A percentile compares a stretch with the other conserved stretches of the same genome.
Conservation (phyloP, 257 asterid genomes). For the Primulina huaijiensis region DNA sequence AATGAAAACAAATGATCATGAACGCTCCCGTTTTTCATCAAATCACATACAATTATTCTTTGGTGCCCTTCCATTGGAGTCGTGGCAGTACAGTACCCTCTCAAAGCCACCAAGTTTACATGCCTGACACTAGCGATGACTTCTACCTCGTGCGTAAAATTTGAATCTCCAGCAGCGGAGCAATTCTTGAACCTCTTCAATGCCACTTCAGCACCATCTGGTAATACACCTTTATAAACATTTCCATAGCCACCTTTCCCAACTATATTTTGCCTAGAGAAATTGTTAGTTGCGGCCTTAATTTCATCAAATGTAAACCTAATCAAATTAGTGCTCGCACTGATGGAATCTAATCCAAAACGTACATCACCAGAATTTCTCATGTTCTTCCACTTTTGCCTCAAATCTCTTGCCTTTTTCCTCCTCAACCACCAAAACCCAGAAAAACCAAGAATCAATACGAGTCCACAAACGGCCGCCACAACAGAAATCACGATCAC, state of each 20-base stretch:
- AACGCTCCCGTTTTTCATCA: slow-evolving; percentile 82
- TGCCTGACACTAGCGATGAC: slow-evolving; percentile 87
- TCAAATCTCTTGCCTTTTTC: slow-evolving; percentile 19
- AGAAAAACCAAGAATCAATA: slow-evolving; percentile 29
- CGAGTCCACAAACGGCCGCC: slow-evolving; percentile 24
- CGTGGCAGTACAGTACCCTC: slow-evolving; percentile 86
- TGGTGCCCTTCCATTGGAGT: slow-evolving; percentile 76
- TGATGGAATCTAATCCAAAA: slow-evolving; percentile 56
- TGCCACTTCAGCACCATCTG: slow-evolving; percentile 76
- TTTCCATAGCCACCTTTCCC: slow-evolving; percentile 95
- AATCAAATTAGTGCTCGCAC: slow-evolving; percentile 60
- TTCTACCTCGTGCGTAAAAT: slow-evolving; percentile 71
- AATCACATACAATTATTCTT: slow-evolving; percentile 80
- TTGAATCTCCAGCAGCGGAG: slow-evolving; percentile 67
- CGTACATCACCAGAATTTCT: slow-evolving; percentile 24
- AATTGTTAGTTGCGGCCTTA: slow-evolving; percentile 53
- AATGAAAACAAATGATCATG: slow-evolving; percentile 72
- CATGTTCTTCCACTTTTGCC: slow-evolving; percentile 24
- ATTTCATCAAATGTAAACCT: slow-evolving; percentile 65
- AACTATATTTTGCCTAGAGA: slow-evolving; percentile 49
- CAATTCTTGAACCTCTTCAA: slow-evolving; percentile 88
- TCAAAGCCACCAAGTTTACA: slow-evolving; percentile 66
- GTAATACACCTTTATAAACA: slow-evolving; percentile 67
- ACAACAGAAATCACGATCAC: slow-evolving; percentile 37
- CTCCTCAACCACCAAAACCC: slow-evolving; percentile 40